Evolutionary conservation across 768 basidiomycete genomes (phyloP), one percentile per base, ranked within the genome.

Genomic region (Mycena alexandri): DNA sequence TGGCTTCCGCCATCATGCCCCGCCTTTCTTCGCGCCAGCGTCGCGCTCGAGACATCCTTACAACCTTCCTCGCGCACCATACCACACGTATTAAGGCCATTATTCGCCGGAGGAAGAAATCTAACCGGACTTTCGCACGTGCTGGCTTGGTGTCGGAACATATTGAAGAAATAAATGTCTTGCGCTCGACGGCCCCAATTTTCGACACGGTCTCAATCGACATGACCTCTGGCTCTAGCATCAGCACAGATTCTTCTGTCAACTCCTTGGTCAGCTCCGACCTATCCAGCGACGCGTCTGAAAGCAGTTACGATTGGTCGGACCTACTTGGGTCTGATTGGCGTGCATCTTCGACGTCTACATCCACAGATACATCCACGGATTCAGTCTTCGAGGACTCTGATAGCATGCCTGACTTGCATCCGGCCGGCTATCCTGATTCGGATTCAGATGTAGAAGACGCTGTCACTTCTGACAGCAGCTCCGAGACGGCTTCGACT

Each of bases 381-480:
- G 29, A 7, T 19, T 33, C 33, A 2, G 19, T 34, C 5, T 17
- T 5, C 13, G 19, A n/a, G 1, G 44, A 25, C 19, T 41, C 29
- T 13, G 61, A 52, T 11, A 21, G 24, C 19, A 62, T 62, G 61
- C 61, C 42, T 6, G 61, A 62, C 9, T 36, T 62, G 24, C 51
- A 52, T n/a, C 61, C 42, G n/a, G 17, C 25, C 2, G 61, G 61
- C 13, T 61, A 51, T 33, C 48, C n/a, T n/a, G n/a, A n/a, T n/a
- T n/a, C 60, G 1, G 60, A 61, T 21, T 53, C 50, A 6, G 61
- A 62, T 19, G 48, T 42, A 16, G 61, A 62, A n/a, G n/a, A n/a
- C 21, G 24, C 29, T 22, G 59, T 33, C 36, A 38, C 14, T 14
- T 24, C 41, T 5, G 58, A 41, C 34, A 34, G 58, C 36, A 43